These are phyloP conservation scores for Candolleomyces eurysporus DNA, from an alignment of 768 basidiomycete genomes.

Conservation along the genomic window DNA sequence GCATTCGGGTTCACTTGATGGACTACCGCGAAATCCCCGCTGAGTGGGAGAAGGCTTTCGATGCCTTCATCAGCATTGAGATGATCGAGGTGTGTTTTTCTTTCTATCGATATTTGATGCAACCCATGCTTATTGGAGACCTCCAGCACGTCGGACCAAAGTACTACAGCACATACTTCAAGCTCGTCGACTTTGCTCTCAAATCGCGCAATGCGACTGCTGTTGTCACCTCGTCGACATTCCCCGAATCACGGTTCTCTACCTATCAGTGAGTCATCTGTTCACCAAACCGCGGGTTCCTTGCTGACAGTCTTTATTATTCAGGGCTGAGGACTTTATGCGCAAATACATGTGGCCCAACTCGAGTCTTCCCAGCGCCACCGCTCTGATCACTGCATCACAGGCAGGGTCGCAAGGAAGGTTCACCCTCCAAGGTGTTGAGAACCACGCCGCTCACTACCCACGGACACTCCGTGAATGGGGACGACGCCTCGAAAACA, in stretches of 20 bases:
- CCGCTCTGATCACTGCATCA: slow-evolving; percentile 73
- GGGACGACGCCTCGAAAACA: slow-evolving; percentile 72
- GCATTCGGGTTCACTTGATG: slow-evolving; percentile 82
- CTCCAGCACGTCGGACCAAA: slow-evolving; percentile 50
- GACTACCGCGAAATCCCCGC: slow-evolving; percentile 86
- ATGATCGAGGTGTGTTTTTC: slow-evolving; percentile 64
- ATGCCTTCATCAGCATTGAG: slow-evolving; percentile 75
- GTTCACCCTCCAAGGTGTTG: slow-evolving; percentile 81
- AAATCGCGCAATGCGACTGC: slow-evolving; percentile 65
- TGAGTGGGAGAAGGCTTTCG: slow-evolving; percentile 80
- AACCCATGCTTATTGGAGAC: no score
- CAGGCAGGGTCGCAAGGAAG: slow-evolving; percentile 67
- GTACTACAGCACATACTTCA: slow-evolving; percentile 70
- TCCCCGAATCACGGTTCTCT: slow-evolving; percentile 67
- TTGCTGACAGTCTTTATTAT: slow-evolving; percentile 5
- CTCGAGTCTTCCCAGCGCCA: slow-evolving; percentile 84
- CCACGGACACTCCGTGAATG: slow-evolving; percentile 93
- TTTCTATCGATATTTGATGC: slow-evolving; percentile 30
- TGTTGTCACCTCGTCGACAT: slow-evolving; percentile 68
- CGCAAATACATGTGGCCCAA: slow-evolving; percentile 89
- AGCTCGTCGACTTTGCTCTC: slow-evolving; percentile 73
- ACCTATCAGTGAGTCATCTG: slow-evolving; percentile 58
- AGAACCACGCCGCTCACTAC: slow-evolving; percentile 85
- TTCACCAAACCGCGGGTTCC: background rate
- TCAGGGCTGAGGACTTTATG: slow-evolving; percentile 79